These are phyloP conservation scores for Pichia sp. DNA, from an alignment of 1,139 yeast genomes.

Conservation along the genomic window DNA sequence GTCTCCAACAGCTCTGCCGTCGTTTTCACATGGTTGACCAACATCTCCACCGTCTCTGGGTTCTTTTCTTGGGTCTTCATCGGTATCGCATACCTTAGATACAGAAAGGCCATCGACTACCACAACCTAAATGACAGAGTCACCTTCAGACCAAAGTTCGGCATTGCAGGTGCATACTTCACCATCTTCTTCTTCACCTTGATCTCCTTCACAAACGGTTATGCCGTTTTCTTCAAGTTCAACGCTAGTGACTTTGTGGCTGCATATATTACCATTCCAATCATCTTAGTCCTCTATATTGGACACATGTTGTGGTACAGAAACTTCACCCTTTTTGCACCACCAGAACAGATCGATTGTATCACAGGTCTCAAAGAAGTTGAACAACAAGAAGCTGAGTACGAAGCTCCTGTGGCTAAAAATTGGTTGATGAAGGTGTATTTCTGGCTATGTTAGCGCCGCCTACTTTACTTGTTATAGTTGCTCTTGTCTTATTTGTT, in stretches of 20 bases:
- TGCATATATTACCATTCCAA: slow-evolving; percentile 58
- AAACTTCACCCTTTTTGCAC: slow-evolving; percentile 32
- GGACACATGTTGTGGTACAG: slow-evolving; percentile 36
- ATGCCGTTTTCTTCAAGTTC: slow-evolving; percentile 41
- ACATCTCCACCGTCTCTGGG: slow-evolving; percentile 41
- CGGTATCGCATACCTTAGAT: slow-evolving; percentile 45
- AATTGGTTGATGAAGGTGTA: slow-evolving; percentile 37
- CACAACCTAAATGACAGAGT: slow-evolving; percentile 44
- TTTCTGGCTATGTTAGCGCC: slow-evolving; percentile 34
- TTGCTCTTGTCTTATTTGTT: background rate
- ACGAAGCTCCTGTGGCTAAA: slow-evolving; percentile 35
- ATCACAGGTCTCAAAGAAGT: slow-evolving; percentile 41
- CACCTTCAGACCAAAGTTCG: slow-evolving; percentile 42
- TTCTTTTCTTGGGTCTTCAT: slow-evolving; percentile 43
- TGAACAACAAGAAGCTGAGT: slow-evolving; percentile 38
- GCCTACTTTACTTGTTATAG: background rate
- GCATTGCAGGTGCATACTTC: slow-evolving; percentile 44
- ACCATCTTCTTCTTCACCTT: slow-evolving; percentile 41
- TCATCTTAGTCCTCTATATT: slow-evolving; percentile 44
- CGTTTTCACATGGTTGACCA: slow-evolving; percentile 39
- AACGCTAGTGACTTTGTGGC: slow-evolving; percentile 51
- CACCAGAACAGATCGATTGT: slow-evolving; percentile 43
- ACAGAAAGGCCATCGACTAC: slow-evolving; percentile 48
- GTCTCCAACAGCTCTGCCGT: slow-evolving; percentile 29
- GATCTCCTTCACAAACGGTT: slow-evolving; percentile 53